phyloP scores from a whole-genome alignment of 345 rosid genomes.

The Isatis tinctoria region DNA sequence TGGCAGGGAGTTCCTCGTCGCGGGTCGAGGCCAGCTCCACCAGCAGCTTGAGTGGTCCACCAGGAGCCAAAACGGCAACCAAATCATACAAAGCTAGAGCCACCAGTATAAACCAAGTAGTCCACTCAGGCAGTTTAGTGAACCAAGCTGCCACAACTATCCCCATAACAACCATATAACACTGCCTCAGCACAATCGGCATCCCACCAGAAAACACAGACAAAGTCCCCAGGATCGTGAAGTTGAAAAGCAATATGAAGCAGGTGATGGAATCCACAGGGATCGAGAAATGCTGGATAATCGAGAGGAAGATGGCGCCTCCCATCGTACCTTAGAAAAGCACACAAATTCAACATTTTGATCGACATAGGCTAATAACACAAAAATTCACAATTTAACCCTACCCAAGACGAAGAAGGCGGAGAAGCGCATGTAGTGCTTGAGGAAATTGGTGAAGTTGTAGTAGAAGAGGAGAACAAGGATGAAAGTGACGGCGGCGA shows the following conservation, averaged over 20 bases:
- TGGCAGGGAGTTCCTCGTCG: constrained; percentile 93
- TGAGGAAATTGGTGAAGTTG: constrained; percentile 83
- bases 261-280: constrained; percentile 84
- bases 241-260: constrained; percentile 67
- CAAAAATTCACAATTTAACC: too few relatives aligned
- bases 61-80: constrained; percentile 93
- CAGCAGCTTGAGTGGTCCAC: constrained; percentile 91
- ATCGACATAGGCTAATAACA: not conserved
- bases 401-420: constrained; percentile 75
- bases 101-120: constrained; percentile 83
- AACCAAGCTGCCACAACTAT: constrained; percentile 92
- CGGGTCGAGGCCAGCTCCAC: constrained; percentile 88
- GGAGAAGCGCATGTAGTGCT: constrained; percentile 95
- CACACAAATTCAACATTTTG: not conserved
- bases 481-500: constrained; percentile 77
- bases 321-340: constrained; percentile 71
- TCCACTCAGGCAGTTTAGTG: constrained; percentile 94
- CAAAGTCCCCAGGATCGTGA: constrained; percentile 77
- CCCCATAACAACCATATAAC: constrained; percentile 84
- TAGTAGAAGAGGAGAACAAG: constrained; percentile 87
- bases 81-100: constrained; percentile 91
- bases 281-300: constrained; percentile 75
- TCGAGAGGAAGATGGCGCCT: constrained; percentile 74
- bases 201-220: constrained; percentile 75
- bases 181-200: constrained; percentile 76